Percentiles rank a stretch among this genome's conserved stretches.
These are phyloP conservation scores for Phytopythium boreale DNA, from an alignment of 352 stramenopile genomes.

Conservation along the genomic window DNA sequence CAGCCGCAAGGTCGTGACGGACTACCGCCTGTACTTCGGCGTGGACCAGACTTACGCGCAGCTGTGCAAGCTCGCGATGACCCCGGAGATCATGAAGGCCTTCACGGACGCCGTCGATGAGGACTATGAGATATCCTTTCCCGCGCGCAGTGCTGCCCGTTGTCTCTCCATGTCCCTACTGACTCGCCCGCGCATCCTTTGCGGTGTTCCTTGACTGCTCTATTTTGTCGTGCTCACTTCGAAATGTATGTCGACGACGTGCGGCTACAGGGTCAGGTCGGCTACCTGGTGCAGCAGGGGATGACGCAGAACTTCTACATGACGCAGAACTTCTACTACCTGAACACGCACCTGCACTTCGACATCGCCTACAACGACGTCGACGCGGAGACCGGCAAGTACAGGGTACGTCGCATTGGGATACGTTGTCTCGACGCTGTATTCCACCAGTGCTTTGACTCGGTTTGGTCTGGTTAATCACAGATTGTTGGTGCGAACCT, in stretches of 20 bases:
- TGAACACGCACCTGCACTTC: slow-evolving; percentile 97
- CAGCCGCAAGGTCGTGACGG: slow-evolving; percentile 90
- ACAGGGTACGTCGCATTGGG: slow-evolving; percentile 37
- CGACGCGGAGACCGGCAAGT: slow-evolving; percentile 84
- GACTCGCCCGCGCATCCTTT: not conserved
- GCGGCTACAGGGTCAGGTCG: slow-evolving; percentile 94
- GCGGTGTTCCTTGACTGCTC: slow-evolving; percentile 19
- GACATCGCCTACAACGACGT: slow-evolving; percentile 91
- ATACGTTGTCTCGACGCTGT: not conserved
- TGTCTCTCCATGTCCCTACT: not conserved
- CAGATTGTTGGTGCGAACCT: slow-evolving; percentile 77
- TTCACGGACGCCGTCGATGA: slow-evolving; percentile 97
- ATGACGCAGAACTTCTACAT: slow-evolving; percentile 31
- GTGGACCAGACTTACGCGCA: slow-evolving; percentile 84
- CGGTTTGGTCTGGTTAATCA: not conserved
- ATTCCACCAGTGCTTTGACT: not conserved
- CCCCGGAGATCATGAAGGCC: slow-evolving; percentile 68
- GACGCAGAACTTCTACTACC: slow-evolving; percentile 81
- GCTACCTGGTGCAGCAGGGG: slow-evolving; percentile 78
- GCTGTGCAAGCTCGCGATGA: slow-evolving; percentile 88
- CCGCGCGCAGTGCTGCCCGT: not conserved
- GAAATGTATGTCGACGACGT: slow-evolving; percentile 99
- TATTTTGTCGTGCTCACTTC: slow-evolving; percentile 56
- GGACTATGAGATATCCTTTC: slow-evolving; percentile 90
- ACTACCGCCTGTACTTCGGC: slow-evolving; percentile 82